These are phyloP conservation scores for Talaromyces sp. DNA, from an alignment of 2,329 filamentous ascomycete species.

Conservation along the genomic window DNA sequence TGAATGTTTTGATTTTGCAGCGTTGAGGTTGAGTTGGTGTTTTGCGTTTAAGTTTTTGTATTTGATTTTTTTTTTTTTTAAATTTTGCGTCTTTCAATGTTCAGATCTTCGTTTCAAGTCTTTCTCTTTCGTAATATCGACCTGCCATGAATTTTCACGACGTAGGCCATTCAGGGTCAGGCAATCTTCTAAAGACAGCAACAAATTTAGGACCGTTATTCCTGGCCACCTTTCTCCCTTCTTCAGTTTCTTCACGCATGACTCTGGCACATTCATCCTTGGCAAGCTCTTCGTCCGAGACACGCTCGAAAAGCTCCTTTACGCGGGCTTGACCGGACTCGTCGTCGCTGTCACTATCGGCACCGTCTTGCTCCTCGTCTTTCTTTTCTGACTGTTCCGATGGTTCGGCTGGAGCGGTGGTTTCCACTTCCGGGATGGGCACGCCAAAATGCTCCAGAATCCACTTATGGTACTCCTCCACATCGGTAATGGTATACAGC, in stretches of 20 bases:
- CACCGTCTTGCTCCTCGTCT: conserved; percentile 73
- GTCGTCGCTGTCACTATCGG: conserved; percentile 67
- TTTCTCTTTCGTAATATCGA: not conserved
- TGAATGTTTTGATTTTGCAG: not conserved
- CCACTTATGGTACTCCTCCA: conserved; percentile 89
- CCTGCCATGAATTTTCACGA: not conserved
- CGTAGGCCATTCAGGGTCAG: conserved; percentile 68
- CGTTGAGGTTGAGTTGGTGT: not conserved
- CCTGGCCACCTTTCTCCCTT: conserved; percentile 91
- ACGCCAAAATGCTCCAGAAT: conserved; percentile 75
- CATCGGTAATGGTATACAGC: conserved; percentile 95
- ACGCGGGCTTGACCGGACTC: conserved; percentile 56
- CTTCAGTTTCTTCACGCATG: conserved; percentile 79
- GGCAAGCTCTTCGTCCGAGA: conserved; percentile 54
- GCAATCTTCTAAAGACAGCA: conserved; percentile 75
- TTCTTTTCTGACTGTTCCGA: conserved; percentile 48
- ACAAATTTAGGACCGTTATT: conserved; percentile 90
- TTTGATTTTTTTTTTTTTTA: not conserved
- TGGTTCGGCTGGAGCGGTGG: conserved; percentile 39
- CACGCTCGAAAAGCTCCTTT: conserved; percentile 65
- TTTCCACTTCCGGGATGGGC: not conserved
- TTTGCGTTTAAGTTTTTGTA: not conserved
- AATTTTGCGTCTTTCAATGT: not conserved
- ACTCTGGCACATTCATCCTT: conserved; percentile 56
- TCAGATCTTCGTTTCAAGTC: not conserved